Conservation (phyloP, 1,139 yeast species). For the Diutina mesorugosa region DNA sequence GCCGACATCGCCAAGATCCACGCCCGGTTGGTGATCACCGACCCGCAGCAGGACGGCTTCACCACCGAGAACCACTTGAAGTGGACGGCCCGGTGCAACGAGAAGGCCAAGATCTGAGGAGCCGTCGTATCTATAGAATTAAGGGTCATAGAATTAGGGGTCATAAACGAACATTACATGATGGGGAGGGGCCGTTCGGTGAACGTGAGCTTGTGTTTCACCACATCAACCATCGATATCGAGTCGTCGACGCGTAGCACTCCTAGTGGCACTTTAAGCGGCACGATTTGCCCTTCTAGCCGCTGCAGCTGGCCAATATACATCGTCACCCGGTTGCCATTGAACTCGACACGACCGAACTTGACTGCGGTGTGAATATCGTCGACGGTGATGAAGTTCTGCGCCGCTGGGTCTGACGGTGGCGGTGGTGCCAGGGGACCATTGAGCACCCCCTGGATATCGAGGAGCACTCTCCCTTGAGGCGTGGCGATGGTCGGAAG, state of each 20-base stretch:
- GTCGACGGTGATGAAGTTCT: constrained; percentile 20
- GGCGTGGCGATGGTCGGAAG: background rate
- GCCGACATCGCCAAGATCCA: constrained; percentile 38
- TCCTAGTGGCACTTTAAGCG: constrained; percentile 49
- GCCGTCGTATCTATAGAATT: background rate
- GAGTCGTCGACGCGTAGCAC: constrained; percentile 26
- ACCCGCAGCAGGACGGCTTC: background rate
- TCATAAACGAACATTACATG: constrained; percentile 25
- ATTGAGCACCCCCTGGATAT: constrained; percentile 61
- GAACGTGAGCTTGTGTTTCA: constrained; percentile 44
- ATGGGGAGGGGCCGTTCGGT: constrained; percentile 61
- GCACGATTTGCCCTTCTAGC: constrained; percentile 42
- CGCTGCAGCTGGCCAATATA: constrained; percentile 58
- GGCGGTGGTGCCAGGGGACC: constrained; percentile 31
- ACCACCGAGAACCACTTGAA: background rate
- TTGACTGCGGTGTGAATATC: constrained; percentile 34
- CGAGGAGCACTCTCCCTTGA: constrained; percentile 44
- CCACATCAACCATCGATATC: constrained; percentile 44
- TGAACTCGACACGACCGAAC: constrained; percentile 48
- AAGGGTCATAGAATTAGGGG: too few species aligned
- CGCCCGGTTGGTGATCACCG: constrained; percentile 5
- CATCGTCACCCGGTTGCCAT: constrained; percentile 36
- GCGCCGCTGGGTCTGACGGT: constrained; percentile 12
- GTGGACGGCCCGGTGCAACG: background rate
- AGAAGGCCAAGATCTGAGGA: background rate